Evolutionary conservation across 2,329 filamentous ascomycete species (phyloP).

Genomic region (Fusarium setosum): DNA sequence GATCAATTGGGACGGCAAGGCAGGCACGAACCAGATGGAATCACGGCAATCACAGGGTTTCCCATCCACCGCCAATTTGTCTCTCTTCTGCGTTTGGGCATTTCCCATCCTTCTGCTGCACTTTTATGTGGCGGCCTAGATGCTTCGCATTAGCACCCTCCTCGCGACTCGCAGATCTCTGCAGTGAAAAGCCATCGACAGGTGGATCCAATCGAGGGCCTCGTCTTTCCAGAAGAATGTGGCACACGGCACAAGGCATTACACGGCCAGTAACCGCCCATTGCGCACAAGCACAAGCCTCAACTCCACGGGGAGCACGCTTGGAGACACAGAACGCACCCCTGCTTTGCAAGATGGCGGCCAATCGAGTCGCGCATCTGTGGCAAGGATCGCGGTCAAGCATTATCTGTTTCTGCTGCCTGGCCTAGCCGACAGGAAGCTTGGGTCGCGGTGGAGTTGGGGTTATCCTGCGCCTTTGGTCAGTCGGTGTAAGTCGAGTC

Average conservation of each 20-base stretch:
- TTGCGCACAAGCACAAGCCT: conserved; percentile 25
- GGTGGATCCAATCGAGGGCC: conserved; percentile 1
- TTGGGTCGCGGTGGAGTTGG: conserved; percentile 5
- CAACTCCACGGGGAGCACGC: conserved; percentile 14
- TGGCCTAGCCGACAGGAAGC: conserved; percentile 1
- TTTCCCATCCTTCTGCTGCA: conserved; percentile 13
- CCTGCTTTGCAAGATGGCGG: background rate
- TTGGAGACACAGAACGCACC: background rate
- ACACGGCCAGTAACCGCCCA: background rate
- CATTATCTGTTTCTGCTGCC: conserved; percentile 28
- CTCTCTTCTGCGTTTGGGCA: background rate
- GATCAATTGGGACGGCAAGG: background rate
- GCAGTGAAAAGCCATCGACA: conserved; percentile 13
- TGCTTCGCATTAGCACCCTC: conserved; percentile 28
- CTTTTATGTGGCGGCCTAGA: conserved; percentile 24
- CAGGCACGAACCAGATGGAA: background rate
- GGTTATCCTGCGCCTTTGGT: background rate
- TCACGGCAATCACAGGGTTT: background rate
- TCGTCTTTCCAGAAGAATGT: conserved; percentile 2
- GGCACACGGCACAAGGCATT: background rate
- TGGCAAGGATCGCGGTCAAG: background rate
- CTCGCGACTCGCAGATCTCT: conserved; percentile 10
- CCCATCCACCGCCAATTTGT: background rate
- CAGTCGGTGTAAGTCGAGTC: conserved; percentile 22
- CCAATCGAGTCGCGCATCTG: conserved; percentile 11